These are phyloP conservation scores for Saccharomycopsis sp. DNA, from an alignment of 805 yeast genomes.

Conservation along the genomic window DNA sequence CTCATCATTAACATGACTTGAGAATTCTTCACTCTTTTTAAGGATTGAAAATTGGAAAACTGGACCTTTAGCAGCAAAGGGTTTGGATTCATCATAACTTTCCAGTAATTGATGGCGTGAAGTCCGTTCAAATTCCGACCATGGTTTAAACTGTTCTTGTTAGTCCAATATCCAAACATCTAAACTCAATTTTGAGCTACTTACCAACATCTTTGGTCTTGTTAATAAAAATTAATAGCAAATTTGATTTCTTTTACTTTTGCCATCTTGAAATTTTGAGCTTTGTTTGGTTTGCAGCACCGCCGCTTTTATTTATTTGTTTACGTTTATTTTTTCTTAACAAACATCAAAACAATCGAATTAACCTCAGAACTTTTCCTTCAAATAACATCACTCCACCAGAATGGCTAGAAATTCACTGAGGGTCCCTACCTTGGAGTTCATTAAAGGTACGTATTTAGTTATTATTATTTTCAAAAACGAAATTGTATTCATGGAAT, in stretches of 20 bases:
- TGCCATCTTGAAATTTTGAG: too few relatives aligned
- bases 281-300: not conserved
- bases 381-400: not conserved
- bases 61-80: not conserved
- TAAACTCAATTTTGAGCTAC: too few relatives aligned
- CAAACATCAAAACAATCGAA: not conserved
- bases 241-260: too few relatives aligned
- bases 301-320: not conserved
- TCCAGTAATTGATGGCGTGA: conserved; percentile 15
- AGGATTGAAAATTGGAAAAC: not conserved
- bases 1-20: not conserved
- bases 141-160: conserved; percentile 19
- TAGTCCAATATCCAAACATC: too few relatives aligned
- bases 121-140: conserved; percentile 17
- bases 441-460: conserved; percentile 16
- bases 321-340: not conserved
- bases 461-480: too few relatives aligned
- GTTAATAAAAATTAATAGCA: too few relatives aligned
- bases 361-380: too few relatives aligned
- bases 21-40: not conserved
- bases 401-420: conserved; percentile 1
- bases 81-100: not conserved
- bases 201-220: too few relatives aligned
- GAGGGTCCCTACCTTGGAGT: conserved; percentile 12
- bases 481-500: too few relatives aligned